These are phyloP conservation scores for Eudorina sp. DNA, from an alignment of 139 green algal genomes.

Conservation along the genomic window DNA sequence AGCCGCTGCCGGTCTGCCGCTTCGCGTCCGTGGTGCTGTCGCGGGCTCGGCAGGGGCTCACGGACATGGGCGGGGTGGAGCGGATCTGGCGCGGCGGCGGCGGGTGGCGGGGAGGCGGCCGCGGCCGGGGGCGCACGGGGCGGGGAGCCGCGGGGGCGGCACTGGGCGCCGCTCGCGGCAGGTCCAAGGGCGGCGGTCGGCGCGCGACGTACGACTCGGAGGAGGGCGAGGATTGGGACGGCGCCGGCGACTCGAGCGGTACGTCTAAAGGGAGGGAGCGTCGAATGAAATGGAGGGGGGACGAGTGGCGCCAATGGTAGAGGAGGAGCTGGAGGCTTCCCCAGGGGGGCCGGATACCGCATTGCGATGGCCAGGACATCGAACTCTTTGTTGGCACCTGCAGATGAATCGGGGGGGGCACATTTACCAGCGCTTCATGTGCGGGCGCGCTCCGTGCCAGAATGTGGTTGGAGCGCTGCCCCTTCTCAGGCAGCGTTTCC, in stretches of 20 bases:
- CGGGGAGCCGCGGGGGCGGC: not conserved
- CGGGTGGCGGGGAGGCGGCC: not conserved
- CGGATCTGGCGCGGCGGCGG: conserved; percentile 24
- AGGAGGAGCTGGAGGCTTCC: not conserved
- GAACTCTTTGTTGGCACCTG: too few relatives aligned
- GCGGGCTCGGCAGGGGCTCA: not conserved
- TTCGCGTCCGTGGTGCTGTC: not conserved
- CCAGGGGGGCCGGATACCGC: too few relatives aligned
- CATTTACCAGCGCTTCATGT: too few relatives aligned
- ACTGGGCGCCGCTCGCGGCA: not conserved
- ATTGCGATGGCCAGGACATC: too few relatives aligned
- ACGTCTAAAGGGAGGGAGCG: too few relatives aligned
- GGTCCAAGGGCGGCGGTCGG: not conserved
- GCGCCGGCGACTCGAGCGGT: not conserved
- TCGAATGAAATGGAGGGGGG: not conserved
- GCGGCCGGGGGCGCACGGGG: not conserved
- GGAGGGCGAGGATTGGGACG: not conserved
- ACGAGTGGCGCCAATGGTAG: too few relatives aligned
- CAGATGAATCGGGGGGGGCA: too few relatives aligned
- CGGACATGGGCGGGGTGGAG: conserved; percentile 26
- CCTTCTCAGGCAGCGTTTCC: too few relatives aligned
- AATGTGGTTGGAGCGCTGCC: too few relatives aligned
- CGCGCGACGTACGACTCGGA: not conserved
- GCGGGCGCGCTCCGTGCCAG: too few relatives aligned
- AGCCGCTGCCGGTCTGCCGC: not conserved